These are phyloP conservation scores for Coemansia sp. DNA, from an alignment of 192 early-diverging fungal genomes.

Conservation along the genomic window DNA sequence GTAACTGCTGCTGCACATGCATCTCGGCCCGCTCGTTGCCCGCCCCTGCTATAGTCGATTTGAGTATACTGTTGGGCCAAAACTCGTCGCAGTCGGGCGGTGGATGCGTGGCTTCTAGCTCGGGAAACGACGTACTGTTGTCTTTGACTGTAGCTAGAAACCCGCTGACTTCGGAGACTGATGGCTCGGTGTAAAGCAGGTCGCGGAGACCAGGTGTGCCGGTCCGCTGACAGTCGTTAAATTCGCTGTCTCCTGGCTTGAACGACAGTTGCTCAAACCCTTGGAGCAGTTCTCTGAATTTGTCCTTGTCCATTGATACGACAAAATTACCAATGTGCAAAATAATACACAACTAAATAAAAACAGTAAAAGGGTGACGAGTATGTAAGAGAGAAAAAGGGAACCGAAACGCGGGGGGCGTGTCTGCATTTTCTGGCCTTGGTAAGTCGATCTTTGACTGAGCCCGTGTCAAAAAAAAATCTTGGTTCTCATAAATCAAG, in stretches of 20 bases:
- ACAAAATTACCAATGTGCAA: neutral
- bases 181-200: conserved; percentile 2
- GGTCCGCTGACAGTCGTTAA: conserved; percentile 18
- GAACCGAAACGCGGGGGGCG: neutral
- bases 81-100: conserved; percentile 32
- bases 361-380: neutral
- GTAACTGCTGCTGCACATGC: conserved; percentile 39
- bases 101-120: conserved; percentile 43
- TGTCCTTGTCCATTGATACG: conserved; percentile 48
- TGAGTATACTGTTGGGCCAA: conserved; percentile 25
- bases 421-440: neutral
- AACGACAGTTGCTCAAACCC: conserved; percentile 51
- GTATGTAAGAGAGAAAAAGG: neutral
- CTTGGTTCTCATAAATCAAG: neutral
- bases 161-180: conserved; percentile 7
- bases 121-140: conserved; percentile 42
- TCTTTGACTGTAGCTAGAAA: conserved; percentile 31
- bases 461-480: neutral
- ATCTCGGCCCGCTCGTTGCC: conserved; percentile 15
- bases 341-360: neutral
- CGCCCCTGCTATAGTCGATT: conserved; percentile 14
- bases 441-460: neutral
- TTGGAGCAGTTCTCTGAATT: conserved; percentile 50
- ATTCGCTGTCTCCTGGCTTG: conserved; percentile 48
- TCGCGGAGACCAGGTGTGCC: conserved; percentile 10